Evolutionary conservation across 495 filamentous ascomycete genomes (phyloP), one percentile per base, ranked within the genome.

Genomic region (Podospora didyma): DNA sequence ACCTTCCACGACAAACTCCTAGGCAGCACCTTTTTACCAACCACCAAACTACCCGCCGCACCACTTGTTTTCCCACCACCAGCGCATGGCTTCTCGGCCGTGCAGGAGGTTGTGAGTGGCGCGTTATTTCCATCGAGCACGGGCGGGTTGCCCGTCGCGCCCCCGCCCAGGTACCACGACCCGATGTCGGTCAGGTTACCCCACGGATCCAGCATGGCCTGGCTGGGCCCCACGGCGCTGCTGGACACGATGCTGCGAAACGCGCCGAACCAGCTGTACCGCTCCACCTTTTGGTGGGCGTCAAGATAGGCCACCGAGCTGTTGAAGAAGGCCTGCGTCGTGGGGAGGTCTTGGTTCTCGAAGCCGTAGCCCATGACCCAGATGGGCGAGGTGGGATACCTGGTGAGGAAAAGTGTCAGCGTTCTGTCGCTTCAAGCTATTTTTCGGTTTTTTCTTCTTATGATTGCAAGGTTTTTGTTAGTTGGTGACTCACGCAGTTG

Each of bases 231-330:
- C 7, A 88, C 77, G 53, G 86, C 86, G 28, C 4, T 4, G 26
- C 26, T 31, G 4, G 74, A 79, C 28, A 75, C 77, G 34, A 72
- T 70, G 42, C 72, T 76, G 10, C 84, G 73, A 66, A 87, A 88
- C 34, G 79, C 63, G 37, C 85, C 85, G 59, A 89, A 89, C 72
- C 82, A 88, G 17, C 80, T 78, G 58, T 88, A 88, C 31, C 73
- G 75, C 42, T 70, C 74, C 5, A 86, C 70, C 37, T 69, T 77
- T 44, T 71, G 65, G 37, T 74, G 53, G 7, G 66, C 62, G 55
- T 87, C 84, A 26, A 87, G 72, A 54, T 76, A 85, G 28, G 73
- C 63, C 3, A 72, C 59, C 7, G 72, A 77, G 46, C 69, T 64
- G 61, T 86, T 86, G 60, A 77, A 87, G 63, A 84, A 84, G 2